A percentile compares a stretch with the other conserved stretches of the same genome.
Conservation (phyloP, 2,329 filamentous ascomycete genomes). For the Sporothrix mexicana region DNA sequence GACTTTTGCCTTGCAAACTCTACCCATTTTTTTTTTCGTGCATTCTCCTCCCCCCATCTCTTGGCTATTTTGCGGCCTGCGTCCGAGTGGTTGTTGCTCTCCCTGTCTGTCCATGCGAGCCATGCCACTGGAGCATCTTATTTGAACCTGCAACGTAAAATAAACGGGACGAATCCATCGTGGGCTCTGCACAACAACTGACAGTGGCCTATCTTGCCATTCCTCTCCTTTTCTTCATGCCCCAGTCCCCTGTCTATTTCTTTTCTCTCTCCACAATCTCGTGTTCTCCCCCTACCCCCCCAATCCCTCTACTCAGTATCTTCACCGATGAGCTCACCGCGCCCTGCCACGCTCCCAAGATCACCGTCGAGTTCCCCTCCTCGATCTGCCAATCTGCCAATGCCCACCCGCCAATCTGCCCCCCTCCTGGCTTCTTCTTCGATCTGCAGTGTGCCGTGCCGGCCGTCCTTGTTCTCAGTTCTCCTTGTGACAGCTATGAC, state of each 20-base stretch:
- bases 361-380: neutral
- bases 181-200: neutral
- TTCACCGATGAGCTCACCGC: constrained; percentile 10
- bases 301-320: neutral
- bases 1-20: neutral
- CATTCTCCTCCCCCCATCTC: neutral
- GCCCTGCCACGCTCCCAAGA: constrained; percentile 13
- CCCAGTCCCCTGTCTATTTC: neutral
- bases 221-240: neutral
- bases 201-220: neutral
- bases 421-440: constrained; percentile 8
- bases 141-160: neutral
- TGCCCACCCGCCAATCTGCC: neutral
- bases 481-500: neutral
- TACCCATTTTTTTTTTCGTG: neutral
- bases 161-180: neutral
- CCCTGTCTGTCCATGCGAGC: neutral
- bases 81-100: constrained; percentile 9
- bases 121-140: neutral
- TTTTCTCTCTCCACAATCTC: neutral
- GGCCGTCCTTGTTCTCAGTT: constrained; percentile 24
- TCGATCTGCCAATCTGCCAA: constrained; percentile 7
- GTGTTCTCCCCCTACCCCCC: neutral
- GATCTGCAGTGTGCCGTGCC: constrained; percentile 36
- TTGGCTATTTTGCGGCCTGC: neutral